A percentile compares a stretch with the other conserved stretches of the same genome.
Conservation (phyloP, 768 basidiomycete genomes). For the Lactarius indigo region DNA sequence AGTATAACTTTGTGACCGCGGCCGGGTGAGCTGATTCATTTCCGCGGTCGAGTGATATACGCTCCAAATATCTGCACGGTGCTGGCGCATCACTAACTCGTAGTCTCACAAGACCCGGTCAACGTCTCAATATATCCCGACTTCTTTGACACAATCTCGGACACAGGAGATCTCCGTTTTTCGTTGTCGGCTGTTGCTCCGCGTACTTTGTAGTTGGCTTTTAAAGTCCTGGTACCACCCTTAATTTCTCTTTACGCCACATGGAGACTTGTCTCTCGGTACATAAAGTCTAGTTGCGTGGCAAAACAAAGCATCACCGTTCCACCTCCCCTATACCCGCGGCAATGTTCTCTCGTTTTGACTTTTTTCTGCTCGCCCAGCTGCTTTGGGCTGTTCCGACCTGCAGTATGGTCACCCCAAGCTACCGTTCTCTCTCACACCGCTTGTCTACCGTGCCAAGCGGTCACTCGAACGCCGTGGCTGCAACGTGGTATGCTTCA, state of each 20-base stretch:
- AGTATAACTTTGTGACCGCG: not conserved
- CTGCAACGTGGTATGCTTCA: conserved; percentile 55
- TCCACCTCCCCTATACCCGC: not conserved
- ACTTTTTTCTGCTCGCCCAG: not conserved
- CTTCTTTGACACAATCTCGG: not conserved
- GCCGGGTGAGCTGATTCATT: not conserved
- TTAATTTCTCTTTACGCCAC: too few species aligned
- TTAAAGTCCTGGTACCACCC: not conserved
- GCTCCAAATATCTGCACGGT: not conserved
- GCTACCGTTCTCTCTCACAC: too few species aligned
- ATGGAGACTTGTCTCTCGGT: not conserved
- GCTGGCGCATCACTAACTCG: not conserved
- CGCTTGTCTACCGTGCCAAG: not conserved
- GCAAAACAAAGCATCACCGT: not conserved
- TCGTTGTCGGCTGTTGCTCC: not conserved
- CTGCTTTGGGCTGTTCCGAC: not conserved
- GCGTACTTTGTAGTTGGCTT: not conserved
- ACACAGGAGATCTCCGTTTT: not conserved
- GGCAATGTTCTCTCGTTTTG: not conserved
- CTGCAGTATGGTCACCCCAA: not conserved
- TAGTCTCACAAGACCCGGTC: too few species aligned
- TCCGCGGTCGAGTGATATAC: not conserved
- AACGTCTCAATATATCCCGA: not conserved
- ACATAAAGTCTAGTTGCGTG: not conserved
- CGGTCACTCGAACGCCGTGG: conserved; percentile 28